phyloP scores from a whole-genome alignment of 208 protist species.

The Zelonia costaricensis region DNA sequence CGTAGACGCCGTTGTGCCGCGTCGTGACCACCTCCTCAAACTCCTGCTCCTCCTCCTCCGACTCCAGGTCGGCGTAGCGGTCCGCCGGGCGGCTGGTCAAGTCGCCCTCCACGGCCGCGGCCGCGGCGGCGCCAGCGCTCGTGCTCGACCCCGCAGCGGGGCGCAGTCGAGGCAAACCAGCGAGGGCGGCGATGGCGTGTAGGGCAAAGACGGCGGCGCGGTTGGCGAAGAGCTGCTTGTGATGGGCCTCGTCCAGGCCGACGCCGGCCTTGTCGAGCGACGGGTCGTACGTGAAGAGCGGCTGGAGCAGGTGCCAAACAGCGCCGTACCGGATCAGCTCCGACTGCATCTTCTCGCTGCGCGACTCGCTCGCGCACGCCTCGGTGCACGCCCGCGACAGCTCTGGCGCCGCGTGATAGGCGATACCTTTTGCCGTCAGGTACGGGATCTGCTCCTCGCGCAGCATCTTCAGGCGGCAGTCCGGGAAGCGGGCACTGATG shows the following conservation, averaged over 20 bases:
- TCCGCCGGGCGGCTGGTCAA: not conserved
- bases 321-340: constrained; percentile 64
- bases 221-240: constrained; percentile 86
- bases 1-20: constrained; percentile 34
- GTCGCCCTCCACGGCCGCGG: not conserved
- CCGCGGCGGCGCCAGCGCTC: no score
- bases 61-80: not conserved
- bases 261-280: constrained; percentile 81
- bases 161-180: constrained; percentile 36
- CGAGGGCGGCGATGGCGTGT: constrained; percentile 57
- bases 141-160: no score
- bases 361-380: constrained; percentile 63
- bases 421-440: constrained; percentile 62
- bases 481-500: constrained; percentile 63
- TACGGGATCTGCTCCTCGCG: constrained; percentile 49
- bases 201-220: constrained; percentile 68
- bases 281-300: constrained; percentile 91
- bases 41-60: constrained; percentile 1
- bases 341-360: constrained; percentile 66
- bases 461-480: constrained; percentile 70
- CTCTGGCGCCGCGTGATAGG: constrained; percentile 53
- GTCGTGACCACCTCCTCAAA: constrained; percentile 20
- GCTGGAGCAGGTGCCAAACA: constrained; percentile 82
- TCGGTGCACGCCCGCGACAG: constrained; percentile 80
- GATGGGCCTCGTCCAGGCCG: constrained; percentile 62